Evolutionary conservation across 345 rosid genomes (phyloP).

Genomic region (Hypericum perforatum): DNA sequence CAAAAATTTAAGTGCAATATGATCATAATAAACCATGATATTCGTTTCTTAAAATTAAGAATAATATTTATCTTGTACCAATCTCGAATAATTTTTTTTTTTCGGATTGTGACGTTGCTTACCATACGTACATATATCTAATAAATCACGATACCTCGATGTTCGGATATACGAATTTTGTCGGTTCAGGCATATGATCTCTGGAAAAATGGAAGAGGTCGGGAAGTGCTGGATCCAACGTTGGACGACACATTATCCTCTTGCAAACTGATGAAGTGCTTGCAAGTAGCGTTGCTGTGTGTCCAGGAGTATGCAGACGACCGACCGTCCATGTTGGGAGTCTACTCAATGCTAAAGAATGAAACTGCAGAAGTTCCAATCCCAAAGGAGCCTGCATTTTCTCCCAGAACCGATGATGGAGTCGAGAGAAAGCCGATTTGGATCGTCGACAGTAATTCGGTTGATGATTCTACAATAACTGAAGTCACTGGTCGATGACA

Average conservation of each 20-base stretch:
- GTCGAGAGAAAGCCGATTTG: background rate
- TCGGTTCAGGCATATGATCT: constrained; percentile 19
- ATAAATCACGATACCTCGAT: too few species aligned
- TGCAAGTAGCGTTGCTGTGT: constrained; percentile 28
- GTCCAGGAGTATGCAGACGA: constrained; percentile 22
- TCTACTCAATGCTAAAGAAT: constrained; percentile 16
- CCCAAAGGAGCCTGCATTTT: constrained; percentile 31
- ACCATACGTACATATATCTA: background rate
- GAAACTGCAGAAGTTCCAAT: constrained; percentile 1
- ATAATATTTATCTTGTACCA: too few species aligned
- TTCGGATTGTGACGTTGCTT: background rate
- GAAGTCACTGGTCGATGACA: too few species aligned
- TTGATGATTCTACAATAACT: background rate
- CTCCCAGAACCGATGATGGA: background rate
- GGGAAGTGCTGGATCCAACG: constrained; percentile 21
- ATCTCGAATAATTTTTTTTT: too few species aligned
- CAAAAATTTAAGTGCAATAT: too few species aligned
- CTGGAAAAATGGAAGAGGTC: constrained; percentile 16
- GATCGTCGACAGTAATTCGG: background rate
- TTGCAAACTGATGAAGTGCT: constrained; percentile 15
- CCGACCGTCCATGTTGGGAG: constrained; percentile 27
- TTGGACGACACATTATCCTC: constrained; percentile 19
- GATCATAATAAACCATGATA: too few species aligned
- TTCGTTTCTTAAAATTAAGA: too few species aligned
- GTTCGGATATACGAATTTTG: too few species aligned